Percentiles rank a stretch among this genome's conserved stretches.
Conservation (phyloP, 208 protist species). For the Polymyxa betae region DNA sequence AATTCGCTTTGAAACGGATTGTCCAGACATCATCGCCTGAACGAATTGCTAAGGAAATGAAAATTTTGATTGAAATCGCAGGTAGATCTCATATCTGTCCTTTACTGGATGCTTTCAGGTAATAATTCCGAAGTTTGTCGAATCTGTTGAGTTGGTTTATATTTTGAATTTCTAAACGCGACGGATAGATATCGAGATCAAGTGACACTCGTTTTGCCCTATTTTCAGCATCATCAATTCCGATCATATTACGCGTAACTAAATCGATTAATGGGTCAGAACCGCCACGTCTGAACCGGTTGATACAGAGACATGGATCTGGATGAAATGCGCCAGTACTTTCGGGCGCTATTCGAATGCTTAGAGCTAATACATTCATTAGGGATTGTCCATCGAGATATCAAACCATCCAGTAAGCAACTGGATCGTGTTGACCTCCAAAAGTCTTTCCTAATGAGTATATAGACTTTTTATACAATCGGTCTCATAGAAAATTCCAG, state of each 20-base stretch:
- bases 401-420: constrained; percentile 1
- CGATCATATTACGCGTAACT: not conserved
- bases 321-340: not conserved
- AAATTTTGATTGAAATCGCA: not conserved
- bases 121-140: too few species aligned
- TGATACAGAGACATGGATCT: not conserved
- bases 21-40: not conserved
- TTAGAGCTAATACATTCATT: not conserved
- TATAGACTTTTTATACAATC: constrained; percentile 62
- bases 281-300: not conserved
- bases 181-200: not conserved
- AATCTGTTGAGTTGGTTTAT: not conserved
- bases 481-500: not conserved
- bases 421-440: too few species aligned
- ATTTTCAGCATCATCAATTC: constrained; percentile 44
- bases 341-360: constrained; percentile 33
- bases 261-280: not conserved
- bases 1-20: constrained; percentile 27
- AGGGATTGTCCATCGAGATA: constrained; percentile 24
- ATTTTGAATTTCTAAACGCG: not conserved
- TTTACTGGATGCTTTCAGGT: not conserved
- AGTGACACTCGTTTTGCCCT: constrained; percentile 36
- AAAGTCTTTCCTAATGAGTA: not conserved
- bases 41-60: not conserved
- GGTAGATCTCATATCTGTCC: not conserved